A percentile compares a stretch with the other conserved stretches of the same genome.
Evolutionary conservation across 169 alveolate species (phyloP).

Genomic region (Amoebophrya sp.): DNA sequence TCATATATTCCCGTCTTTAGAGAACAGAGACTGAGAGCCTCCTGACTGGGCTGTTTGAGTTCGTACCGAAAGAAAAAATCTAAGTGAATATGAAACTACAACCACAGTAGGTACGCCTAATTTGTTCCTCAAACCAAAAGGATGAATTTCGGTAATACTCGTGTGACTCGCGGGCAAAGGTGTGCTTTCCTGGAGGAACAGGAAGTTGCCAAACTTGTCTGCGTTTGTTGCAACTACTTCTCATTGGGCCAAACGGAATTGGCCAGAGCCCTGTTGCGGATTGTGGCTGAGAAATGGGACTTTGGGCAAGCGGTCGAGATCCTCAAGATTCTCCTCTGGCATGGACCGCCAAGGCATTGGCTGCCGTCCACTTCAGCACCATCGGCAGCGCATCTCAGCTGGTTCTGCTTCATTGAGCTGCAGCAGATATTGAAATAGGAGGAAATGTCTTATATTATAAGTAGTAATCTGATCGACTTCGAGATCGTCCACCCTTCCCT

Average conservation of each 20-base stretch:
- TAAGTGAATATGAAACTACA: no score
- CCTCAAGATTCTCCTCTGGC: not conserved
- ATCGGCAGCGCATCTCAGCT: not conserved
- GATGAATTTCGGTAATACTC: no score
- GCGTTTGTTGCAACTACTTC: not conserved
- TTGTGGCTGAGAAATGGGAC: not conserved
- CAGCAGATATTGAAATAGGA: not conserved
- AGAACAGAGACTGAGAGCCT: no score
- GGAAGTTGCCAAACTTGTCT: not conserved
- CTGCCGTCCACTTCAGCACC: not conserved
- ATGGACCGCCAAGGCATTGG: slow-evolving; percentile 13
- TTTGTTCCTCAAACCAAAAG: no score
- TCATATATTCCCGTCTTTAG: no score
- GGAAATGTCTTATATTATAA: no score
- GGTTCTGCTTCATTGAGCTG: slow-evolving; percentile 25
- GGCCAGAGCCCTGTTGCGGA: not conserved
- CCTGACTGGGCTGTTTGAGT: no score
- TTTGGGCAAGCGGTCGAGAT: not conserved
- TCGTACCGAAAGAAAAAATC: no score
- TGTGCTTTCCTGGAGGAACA: not conserved
- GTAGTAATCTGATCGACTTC: no score
- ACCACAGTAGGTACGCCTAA: no score
- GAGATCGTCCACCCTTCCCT: no score
- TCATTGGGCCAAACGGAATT: not conserved
- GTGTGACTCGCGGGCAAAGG: no score